These are phyloP conservation scores for Wickerhamiella kurtzmanii DNA, from an alignment of 805 yeast species.

Conservation along the genomic window DNA sequence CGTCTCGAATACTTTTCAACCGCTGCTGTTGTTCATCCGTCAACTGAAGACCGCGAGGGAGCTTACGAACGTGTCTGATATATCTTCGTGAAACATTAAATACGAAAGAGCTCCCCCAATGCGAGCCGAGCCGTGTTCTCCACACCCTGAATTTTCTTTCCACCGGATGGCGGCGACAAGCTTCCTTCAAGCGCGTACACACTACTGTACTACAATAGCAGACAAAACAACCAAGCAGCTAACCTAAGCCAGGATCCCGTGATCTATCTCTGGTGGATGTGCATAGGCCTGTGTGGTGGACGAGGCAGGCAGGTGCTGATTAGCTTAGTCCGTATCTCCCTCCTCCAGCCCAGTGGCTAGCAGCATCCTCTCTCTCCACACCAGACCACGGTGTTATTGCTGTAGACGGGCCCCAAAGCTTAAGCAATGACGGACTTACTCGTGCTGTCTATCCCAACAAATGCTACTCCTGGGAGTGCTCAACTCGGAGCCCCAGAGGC, in stretches of 20 bases:
- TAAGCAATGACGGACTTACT: constrained; percentile 16
- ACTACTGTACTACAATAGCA: no score
- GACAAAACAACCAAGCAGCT: no score
- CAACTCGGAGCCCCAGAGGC: constrained; percentile 26
- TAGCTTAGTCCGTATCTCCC: not conserved
- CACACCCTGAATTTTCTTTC: not conserved
- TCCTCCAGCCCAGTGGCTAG: no score
- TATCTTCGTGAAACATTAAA: not conserved
- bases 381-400: not conserved
- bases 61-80: not conserved
- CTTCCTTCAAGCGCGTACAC: no score
- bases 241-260: not conserved
- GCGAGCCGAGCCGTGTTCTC: not conserved
- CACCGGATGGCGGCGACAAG: no score
- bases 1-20: not conserved
- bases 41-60: not conserved
- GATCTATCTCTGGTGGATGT: no score
- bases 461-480: constrained; percentile 27
- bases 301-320: no score
- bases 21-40: not conserved
- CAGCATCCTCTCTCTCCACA: not conserved
- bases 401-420: no score
- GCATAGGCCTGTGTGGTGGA: no score
- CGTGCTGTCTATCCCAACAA: constrained; percentile 42
- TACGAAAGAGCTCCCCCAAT: not conserved